Conservation (phyloP, 306 rosid species). For the Vicia villosa region DNA sequence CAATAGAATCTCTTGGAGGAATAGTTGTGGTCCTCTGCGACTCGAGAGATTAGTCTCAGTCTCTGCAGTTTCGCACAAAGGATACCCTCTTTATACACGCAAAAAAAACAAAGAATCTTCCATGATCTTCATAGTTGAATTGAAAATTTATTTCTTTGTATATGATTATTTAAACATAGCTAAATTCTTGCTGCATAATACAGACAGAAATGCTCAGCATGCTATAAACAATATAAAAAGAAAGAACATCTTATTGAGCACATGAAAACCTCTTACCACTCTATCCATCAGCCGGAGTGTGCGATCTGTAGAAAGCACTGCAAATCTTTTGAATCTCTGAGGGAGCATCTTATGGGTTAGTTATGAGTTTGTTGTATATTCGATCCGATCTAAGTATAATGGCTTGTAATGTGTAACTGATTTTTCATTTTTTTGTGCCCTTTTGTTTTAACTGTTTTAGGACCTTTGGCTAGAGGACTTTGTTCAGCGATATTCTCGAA, state of each 20-base stretch:
- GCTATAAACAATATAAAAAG: conserved; percentile 79
- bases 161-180: conserved; percentile 24
- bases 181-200: conserved; percentile 39
- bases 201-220: conserved; percentile 79
- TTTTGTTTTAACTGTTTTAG: conserved; percentile 43
- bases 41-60: no score
- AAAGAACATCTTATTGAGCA: conserved; percentile 76
- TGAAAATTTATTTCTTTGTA: not conserved
- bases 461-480: conserved; percentile 59
- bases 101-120: not conserved
- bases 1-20: not conserved
- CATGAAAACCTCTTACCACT: conserved; percentile 65
- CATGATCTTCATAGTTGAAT: no score
- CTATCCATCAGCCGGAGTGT: conserved; percentile 77
- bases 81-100: no score
- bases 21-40: no score
- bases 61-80: no score
- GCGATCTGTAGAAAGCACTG: conserved; percentile 72
- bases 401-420: conserved; percentile 9
- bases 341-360: conserved; percentile 79
- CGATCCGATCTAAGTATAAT: conserved; percentile 8
- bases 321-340: conserved; percentile 76
- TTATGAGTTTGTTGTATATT: conserved; percentile 14
- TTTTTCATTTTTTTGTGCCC: conserved; percentile 26
- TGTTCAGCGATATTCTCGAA: conserved; percentile 56